These are phyloP conservation scores for Cryptococcus sp. DNA, from an alignment of 1,284 basidiomycete species.

Conservation along the genomic window DNA sequence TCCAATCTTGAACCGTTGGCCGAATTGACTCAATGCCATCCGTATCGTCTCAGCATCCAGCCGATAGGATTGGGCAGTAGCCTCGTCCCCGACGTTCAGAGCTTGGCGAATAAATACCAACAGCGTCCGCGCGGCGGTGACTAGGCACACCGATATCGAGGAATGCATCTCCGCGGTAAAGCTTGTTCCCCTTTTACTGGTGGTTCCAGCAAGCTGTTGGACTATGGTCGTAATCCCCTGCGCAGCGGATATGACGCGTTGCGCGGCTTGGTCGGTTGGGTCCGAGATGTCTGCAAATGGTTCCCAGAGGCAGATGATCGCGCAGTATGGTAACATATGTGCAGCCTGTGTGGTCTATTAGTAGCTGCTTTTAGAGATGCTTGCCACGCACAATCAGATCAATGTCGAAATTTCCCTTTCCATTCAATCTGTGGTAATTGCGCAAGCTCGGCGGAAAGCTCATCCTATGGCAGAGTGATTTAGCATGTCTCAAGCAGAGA, in stretches of 20 bases:
- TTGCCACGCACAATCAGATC: slow-evolving; percentile 37
- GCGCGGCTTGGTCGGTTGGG: slow-evolving; percentile 37
- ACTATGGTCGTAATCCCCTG: slow-evolving; percentile 42
- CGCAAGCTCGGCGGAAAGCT: slow-evolving; percentile 38
- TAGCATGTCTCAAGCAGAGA: slow-evolving; percentile 2
- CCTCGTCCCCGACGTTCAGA: slow-evolving; percentile 36
- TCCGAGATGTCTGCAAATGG: slow-evolving; percentile 49
- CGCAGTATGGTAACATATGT: slow-evolving; percentile 45
- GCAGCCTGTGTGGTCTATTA: slow-evolving; percentile 28
- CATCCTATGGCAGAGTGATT: slow-evolving; percentile 31
- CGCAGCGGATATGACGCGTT: slow-evolving; percentile 40
- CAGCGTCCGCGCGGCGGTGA: slow-evolving; percentile 43
- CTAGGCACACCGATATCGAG: slow-evolving; percentile 41
- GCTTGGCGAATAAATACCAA: slow-evolving; percentile 45
- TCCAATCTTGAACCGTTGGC: slow-evolving; percentile 45
- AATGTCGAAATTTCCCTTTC: slow-evolving; percentile 34
- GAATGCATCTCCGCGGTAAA: slow-evolving; percentile 44
- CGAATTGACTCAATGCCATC: slow-evolving; percentile 38
- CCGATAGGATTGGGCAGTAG: slow-evolving; percentile 30
- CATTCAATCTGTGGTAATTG: slow-evolving; percentile 27
- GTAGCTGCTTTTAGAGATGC: not conserved
- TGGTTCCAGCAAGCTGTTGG: slow-evolving; percentile 36
- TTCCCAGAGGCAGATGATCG: slow-evolving; percentile 50
- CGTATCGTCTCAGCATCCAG: slow-evolving; percentile 42
- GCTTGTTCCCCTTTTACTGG: slow-evolving; percentile 23